Base-by-base conservation (phyloP, 805 yeast species). In the Teunomyces tritomae region DNA sequence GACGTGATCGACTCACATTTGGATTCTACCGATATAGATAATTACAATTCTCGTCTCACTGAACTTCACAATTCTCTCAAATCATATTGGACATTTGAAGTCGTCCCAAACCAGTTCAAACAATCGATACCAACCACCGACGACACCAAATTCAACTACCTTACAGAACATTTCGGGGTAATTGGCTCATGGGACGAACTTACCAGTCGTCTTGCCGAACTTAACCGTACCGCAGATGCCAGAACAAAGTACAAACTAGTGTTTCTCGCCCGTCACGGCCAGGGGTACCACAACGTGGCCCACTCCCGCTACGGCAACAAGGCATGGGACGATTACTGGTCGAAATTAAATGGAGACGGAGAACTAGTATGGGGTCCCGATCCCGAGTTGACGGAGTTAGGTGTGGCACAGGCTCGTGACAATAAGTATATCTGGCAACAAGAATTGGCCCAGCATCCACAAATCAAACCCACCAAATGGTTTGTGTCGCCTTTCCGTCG, bases 401-500 rank as follows among this genome's bases (percentile, higher is more conserved):
- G 83, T 3, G 53, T 64, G 24, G 50, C 55, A 16, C 79, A 75
- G 54, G 83, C 83, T 5, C 58, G 57, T 28, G 76, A 69, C 39
- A 78, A 78, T 56, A 59, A 68, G 34, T 46, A 47, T 14, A 76
- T 67, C 16, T 74, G 81, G 77, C 57, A 59, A 35, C 48, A 57
- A 14, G 76, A 76, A 53, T 40, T 74, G 20, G 62, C 62, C 11
- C 62, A 63, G 10, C 52, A 55, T 14, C 28, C 40, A 9, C 48
- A 49, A 34, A 46, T 44, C 11, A 44, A 68, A 28, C 83, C 83
- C 3, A 59, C 70, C 17, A 55, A 56, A 42, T 75, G 73, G 65
- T 77, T 64, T 51, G 63, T 67, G 8, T 77, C 82, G n/a, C 83
- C 83, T 1, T 74, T 79, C 49, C 65, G 74, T n/a, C 64, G 83